Evolutionary conservation across 1,139 yeast species (phyloP), one percentile per base, ranked within the genome.

Genomic region (Debaryomyces coudertii): DNA sequence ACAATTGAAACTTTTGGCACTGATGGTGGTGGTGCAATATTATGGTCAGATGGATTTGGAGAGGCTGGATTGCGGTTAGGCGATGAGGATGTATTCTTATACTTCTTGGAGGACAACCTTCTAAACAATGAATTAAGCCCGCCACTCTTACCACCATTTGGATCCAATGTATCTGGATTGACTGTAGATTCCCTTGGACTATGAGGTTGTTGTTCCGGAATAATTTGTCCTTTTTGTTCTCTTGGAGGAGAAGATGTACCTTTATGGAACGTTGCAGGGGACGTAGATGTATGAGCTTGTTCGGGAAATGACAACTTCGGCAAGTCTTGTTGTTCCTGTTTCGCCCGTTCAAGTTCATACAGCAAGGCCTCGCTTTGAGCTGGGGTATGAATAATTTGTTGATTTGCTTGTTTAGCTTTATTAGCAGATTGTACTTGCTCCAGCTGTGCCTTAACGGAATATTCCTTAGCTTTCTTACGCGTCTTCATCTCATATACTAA

Each of bases 401-500:
- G 51, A 20, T 23, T 28, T 4, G 25, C 15, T 28, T 18, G 41
- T 18, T 14, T 15, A 18, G 25, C 16, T 23, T 35, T 39, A 7
- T 39, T 36, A 29, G 25, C 22, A 16, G 16, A 16, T 9, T 28
- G 20, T n/a, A 12, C 5, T 42, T 64, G 68, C 40, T 55, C 54
- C 24, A 56, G 16, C 50, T 63, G 68, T 4, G 60, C 61, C 47
- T 57, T 68, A 35, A 67, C 62, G 7, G 74, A 71, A 43, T 71
- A 79, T 47, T 73, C 79, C 67, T 86, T 80, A 20, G 86, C 77
- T 70, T 73, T 70, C 73, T 87, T 80, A 48, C 95, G 79, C 56
- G 80, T 82, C 51, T 75, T 62, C 90, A 86, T 86, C 66, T 93
- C 99, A 46, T 81, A 83, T 18, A 92, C 96, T 56, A 95, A 75